Conservation (phyloP, 2,329 filamentous ascomycete species). For the Huntiella bhutanensis region DNA sequence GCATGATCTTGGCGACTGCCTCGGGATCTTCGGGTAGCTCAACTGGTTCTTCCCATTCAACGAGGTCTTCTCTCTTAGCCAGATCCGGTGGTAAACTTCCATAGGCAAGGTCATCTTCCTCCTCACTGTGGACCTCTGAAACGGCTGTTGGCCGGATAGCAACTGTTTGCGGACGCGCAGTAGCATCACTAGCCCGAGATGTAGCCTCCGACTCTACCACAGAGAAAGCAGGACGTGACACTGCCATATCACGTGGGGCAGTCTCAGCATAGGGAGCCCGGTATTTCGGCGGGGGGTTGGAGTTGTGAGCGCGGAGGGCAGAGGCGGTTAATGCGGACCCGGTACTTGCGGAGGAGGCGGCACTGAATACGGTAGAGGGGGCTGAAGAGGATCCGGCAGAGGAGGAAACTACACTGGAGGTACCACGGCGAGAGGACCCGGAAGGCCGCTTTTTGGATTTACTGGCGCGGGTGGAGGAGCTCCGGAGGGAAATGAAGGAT, state of each 20-base stretch:
- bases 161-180: not conserved
- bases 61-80: conserved; percentile 26
- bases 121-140: conserved; percentile 25
- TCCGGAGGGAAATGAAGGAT: conserved; percentile 21
- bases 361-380: conserved; percentile 12
- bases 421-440: conserved; percentile 12
- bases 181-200: conserved; percentile 16
- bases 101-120: conserved; percentile 87
- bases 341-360: conserved; percentile 10
- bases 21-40: conserved; percentile 18
- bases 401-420: conserved; percentile 10
- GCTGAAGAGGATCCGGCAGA: not conserved
- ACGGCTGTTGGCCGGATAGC: not conserved
- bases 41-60: conserved; percentile 5
- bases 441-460: conserved; percentile 9
- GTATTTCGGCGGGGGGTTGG: conserved; percentile 17
- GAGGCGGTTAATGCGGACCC: conserved; percentile 27
- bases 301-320: conserved; percentile 34
- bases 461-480: conserved; percentile 9
- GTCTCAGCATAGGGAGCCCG: conserved; percentile 26
- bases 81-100: conserved; percentile 61
- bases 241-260: conserved; percentile 15
- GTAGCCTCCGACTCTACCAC: conserved; percentile 16
- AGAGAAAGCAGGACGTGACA: conserved; percentile 17
- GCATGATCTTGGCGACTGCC: conserved; percentile 23